Percentiles rank a stretch among this genome's conserved stretches.
These are phyloP conservation scores for Trifolium repens DNA, from an alignment of 306 rosid species.

Conservation along the genomic window DNA sequence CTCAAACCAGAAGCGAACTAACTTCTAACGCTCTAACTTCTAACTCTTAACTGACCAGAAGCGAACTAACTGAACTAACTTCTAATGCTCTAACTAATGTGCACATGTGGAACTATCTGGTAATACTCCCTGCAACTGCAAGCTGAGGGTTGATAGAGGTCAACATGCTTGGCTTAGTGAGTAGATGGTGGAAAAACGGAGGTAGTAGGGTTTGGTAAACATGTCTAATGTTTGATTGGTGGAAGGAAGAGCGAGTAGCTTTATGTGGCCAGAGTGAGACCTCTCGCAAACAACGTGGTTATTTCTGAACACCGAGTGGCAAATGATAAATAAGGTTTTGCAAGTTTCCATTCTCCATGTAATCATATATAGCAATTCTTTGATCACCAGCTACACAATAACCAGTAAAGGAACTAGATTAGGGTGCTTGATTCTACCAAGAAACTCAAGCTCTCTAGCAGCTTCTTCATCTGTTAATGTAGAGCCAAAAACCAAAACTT, in stretches of 20 bases:
- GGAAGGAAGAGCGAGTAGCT: slow-evolving; percentile 1
- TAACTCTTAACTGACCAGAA: background rate
- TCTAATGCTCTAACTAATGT: background rate
- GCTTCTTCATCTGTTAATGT: slow-evolving; percentile 91
- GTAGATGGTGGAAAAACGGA: background rate
- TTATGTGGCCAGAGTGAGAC: background rate
- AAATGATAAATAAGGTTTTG: slow-evolving; percentile 93
- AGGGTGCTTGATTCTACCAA: slow-evolving; percentile 95
- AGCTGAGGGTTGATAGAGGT: background rate
- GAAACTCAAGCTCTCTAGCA: slow-evolving; percentile 90
- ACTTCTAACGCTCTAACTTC: too few relatives aligned
- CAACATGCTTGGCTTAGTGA: background rate
- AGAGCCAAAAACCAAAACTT: slow-evolving; percentile 90
- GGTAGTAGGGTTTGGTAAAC: background rate
- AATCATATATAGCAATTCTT: slow-evolving; percentile 92
- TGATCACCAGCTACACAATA: slow-evolving; percentile 99
- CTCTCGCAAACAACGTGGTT: background rate
- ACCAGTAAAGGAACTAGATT: slow-evolving; percentile 97
- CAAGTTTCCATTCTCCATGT: slow-evolving; percentile 98
- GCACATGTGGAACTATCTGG: background rate
- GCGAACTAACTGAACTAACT: background rate
- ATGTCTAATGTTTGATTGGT: background rate
- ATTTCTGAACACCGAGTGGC: slow-evolving; percentile 77
- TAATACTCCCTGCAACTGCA: background rate
- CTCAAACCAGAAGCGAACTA: too few relatives aligned